Percentiles rank a stretch among this genome's conserved stretches.
Conservation (phyloP, 116 monocot genomes). For the Dioscorea cayenensis region DNA sequence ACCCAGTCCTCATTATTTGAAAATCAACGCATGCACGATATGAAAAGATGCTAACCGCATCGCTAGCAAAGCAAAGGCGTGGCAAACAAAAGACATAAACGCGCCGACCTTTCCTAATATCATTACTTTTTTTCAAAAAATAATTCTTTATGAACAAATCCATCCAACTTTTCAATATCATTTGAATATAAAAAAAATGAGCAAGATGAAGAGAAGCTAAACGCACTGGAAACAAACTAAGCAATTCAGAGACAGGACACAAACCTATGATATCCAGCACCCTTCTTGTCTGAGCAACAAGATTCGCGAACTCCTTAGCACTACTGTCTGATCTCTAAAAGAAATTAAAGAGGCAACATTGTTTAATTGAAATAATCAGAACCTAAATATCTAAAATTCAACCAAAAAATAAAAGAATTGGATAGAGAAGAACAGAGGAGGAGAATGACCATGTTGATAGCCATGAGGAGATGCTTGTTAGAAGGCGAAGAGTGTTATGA, state of each 20-base stretch:
- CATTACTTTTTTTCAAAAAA: too few relatives aligned
- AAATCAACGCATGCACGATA: too few relatives aligned
- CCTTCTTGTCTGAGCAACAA: conserved; percentile 38
- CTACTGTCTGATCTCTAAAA: conserved; percentile 60
- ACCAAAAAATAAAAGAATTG: neutral
- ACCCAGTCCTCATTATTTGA: too few relatives aligned
- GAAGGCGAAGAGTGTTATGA: conserved; percentile 23
- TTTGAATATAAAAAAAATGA: too few relatives aligned
- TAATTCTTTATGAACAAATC: too few relatives aligned
- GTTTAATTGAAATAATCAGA: neutral
- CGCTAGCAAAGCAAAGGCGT: too few relatives aligned
- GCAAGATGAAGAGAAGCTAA: neutral
- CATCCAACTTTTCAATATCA: too few relatives aligned
- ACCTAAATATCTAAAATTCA: neutral
- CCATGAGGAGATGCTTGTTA: conserved; percentile 37
- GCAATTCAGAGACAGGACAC: neutral
- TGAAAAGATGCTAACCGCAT: too few relatives aligned
- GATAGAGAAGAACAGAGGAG: neutral
- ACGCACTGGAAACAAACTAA: neutral
- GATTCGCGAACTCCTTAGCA: conserved; percentile 56
- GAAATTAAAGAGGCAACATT: neutral
- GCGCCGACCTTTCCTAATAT: too few relatives aligned
- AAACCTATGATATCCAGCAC: conserved; percentile 87
- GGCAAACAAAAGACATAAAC: too few relatives aligned
- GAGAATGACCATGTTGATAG: conserved; percentile 48